Conservation (phyloP, 1,284 basidiomycete species). For the Moniliophthora roreri region DNA sequence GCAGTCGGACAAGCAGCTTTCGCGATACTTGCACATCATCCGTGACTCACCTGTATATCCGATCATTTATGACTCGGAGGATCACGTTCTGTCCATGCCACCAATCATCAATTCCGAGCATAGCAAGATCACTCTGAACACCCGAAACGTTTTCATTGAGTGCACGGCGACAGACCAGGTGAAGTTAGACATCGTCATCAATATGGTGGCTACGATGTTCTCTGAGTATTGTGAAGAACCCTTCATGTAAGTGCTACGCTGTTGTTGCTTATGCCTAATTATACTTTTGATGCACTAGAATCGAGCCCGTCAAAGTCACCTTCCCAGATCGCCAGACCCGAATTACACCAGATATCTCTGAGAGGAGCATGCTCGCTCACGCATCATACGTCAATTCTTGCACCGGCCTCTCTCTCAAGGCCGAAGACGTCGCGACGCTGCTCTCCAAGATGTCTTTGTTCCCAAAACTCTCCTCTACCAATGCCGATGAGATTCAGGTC, state of each 20-base stretch:
- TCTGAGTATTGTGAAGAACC: conserved; percentile 93
- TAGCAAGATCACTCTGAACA: conserved; percentile 96
- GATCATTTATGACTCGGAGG: conserved; percentile 91
- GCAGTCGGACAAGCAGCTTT: conserved; percentile 90
- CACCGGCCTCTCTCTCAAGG: conserved; percentile 77
- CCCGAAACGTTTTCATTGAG: conserved; percentile 95
- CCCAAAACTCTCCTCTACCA: conserved; percentile 46
- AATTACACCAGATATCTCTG: conserved; percentile 82
- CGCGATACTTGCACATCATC: conserved; percentile 90
- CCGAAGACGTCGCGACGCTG: conserved; percentile 61
- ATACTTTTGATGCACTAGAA: conserved; percentile 43
- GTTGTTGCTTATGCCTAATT: not conserved
- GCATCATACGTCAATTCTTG: conserved; percentile 95
- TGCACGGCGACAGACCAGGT: conserved; percentile 98
- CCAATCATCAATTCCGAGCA: conserved; percentile 98
- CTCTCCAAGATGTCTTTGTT: conserved; percentile 77
- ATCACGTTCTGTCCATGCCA: conserved; percentile 93
- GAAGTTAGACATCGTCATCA: conserved; percentile 93
- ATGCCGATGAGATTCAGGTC: conserved; percentile 72
- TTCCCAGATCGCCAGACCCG: conserved; percentile 75
- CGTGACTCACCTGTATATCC: conserved; percentile 95
- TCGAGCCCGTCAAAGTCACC: conserved; percentile 88
- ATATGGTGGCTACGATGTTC: conserved; percentile 96
- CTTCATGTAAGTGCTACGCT: conserved; percentile 70
- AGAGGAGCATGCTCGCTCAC: conserved; percentile 73